Evolutionary conservation across 495 filamentous ascomycete species (phyloP).

Genomic region (Hapsidospora chrysogenum): DNA sequence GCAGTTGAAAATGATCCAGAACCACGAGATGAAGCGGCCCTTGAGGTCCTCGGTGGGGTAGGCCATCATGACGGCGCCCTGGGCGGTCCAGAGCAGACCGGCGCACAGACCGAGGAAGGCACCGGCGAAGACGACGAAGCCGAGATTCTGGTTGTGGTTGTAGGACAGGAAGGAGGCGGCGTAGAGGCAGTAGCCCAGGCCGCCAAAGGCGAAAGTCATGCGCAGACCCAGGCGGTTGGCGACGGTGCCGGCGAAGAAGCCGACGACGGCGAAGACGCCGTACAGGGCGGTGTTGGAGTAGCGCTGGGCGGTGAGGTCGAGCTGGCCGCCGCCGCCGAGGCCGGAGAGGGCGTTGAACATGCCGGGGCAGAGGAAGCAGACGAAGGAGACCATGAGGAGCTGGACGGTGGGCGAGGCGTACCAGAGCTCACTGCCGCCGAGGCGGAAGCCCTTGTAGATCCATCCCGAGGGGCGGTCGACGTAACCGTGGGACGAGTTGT

Average conservation of each 20-base stretch:
- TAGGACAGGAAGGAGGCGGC: constrained; percentile 63
- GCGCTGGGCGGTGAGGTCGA: constrained; percentile 44
- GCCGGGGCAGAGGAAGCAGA: constrained; percentile 82
- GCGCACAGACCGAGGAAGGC: constrained; percentile 64
- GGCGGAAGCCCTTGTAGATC: constrained; percentile 51
- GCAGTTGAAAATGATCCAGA: constrained; percentile 93
- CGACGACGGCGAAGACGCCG: constrained; percentile 70
- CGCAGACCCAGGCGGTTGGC: constrained; percentile 62
- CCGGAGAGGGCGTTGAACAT: constrained; percentile 68
- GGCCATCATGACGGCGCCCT: constrained; percentile 91
- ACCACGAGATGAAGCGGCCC: constrained; percentile 75
- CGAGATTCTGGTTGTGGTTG: constrained; percentile 60
- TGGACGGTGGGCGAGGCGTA: constrained; percentile 65
- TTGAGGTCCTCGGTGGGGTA: constrained; percentile 73
- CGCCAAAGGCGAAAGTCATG: constrained; percentile 58
- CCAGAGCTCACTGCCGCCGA: constrained; percentile 41
- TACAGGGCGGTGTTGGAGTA: constrained; percentile 61
- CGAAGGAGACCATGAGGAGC: constrained; percentile 59
- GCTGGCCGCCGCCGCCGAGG: constrained; percentile 58
- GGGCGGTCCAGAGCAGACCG: constrained; percentile 77
- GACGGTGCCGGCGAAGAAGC: constrained; percentile 72
- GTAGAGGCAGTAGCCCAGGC: constrained; percentile 78
- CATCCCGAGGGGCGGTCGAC: constrained; percentile 28
- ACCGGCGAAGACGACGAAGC: constrained; percentile 65
- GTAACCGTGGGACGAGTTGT: neutral